Evolutionary conservation across 2,329 filamentous ascomycete genomes (phyloP).

Genomic region (Biscogniauxia sp.): DNA sequence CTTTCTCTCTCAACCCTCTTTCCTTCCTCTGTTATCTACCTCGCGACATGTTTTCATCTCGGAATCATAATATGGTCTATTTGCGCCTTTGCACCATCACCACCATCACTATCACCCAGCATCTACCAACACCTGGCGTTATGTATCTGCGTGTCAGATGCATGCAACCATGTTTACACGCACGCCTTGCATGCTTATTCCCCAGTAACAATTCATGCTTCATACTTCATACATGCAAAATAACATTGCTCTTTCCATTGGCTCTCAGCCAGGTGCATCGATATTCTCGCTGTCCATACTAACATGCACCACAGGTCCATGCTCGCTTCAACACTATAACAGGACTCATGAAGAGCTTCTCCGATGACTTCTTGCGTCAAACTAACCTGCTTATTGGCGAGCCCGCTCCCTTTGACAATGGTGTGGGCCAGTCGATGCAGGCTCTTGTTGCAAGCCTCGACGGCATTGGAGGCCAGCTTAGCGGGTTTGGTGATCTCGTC

Average conservation of each 20-base stretch:
- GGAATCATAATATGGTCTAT: background rate
- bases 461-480: conserved; percentile 45
- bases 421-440: conserved; percentile 35
- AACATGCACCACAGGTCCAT: conserved; percentile 59
- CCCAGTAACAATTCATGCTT: background rate
- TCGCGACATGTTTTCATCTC: background rate
- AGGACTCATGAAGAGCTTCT: conserved; percentile 74
- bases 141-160: background rate
- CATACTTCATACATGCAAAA: too few relatives aligned
- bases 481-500: conserved; percentile 44
- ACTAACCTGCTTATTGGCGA: conserved; percentile 78
- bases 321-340: conserved; percentile 77
- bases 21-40: background rate
- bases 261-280: background rate
- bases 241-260: too few relatives aligned
- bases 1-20: too few relatives aligned
- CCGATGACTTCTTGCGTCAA: conserved; percentile 83
- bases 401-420: conserved; percentile 50
- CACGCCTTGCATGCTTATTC: background rate
- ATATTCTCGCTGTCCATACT: conserved; percentile 25
- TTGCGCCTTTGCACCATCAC: background rate
- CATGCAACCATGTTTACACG: background rate
- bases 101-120: too few relatives aligned
- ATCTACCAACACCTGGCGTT: background rate
- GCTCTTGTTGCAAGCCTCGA: conserved; percentile 52